A percentile compares a stretch with the other conserved stretches of the same genome.
These are phyloP conservation scores for Scedosporium dehoogii DNA, from an alignment of 2,329 filamentous ascomycete genomes.

Conservation along the genomic window DNA sequence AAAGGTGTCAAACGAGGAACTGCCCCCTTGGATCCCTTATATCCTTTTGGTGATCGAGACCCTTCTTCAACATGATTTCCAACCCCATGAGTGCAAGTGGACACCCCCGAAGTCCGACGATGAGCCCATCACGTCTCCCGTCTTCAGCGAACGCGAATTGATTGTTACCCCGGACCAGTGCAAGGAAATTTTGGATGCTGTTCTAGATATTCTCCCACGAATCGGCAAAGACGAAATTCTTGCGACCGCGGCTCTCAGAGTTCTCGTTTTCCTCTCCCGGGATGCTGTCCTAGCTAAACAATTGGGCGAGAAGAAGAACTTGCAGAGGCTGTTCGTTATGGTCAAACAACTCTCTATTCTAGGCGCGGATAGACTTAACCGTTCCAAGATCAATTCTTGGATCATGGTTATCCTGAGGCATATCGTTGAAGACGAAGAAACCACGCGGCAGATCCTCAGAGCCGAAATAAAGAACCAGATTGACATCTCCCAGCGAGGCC, in stretches of 20 bases:
- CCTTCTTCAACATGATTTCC: conserved; percentile 78
- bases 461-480: conserved; percentile 78
- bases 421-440: conserved; percentile 88
- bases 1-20: conserved; percentile 59
- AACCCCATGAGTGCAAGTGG: conserved; percentile 68
- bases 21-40: conserved; percentile 89
- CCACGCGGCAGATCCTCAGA: conserved; percentile 82
- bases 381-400: conserved; percentile 41
- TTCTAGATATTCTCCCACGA: conserved; percentile 76
- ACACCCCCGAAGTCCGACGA: conserved; percentile 42
- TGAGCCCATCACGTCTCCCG: conserved; percentile 37
- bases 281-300: conserved; percentile 62
- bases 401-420: conserved; percentile 86
- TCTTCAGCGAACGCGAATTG: conserved; percentile 5
- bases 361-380: conserved; percentile 61
- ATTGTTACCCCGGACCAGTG: conserved; percentile 54
- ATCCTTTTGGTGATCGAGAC: conserved; percentile 85
- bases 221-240: conserved; percentile 81
- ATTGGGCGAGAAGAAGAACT: conserved; percentile 78
- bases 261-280: conserved; percentile 81
- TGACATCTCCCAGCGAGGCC: conserved; percentile 39
- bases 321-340: conserved; percentile 89
- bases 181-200: conserved; percentile 57
- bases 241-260: conserved; percentile 71
- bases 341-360: conserved; percentile 79